Evolutionary conservation across 2,329 filamentous ascomycete species (phyloP).

Genomic region (Niveomyces coronatus): DNA sequence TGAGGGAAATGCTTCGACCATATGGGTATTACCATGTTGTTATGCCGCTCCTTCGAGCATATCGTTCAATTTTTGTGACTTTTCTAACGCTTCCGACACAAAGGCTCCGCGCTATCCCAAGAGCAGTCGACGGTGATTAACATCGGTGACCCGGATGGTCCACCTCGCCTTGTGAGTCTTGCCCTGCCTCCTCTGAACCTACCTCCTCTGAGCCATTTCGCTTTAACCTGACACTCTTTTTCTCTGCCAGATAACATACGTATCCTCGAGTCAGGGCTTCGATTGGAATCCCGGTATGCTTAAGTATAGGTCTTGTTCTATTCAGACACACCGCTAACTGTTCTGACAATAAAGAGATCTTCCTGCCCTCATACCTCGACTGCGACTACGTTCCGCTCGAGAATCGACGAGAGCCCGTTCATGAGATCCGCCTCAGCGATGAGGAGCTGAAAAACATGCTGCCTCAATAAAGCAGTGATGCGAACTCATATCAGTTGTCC

Average conservation of each 20-base stretch:
- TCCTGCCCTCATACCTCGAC: slow-evolving; percentile 68
- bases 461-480: slow-evolving; percentile 50
- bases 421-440: slow-evolving; percentile 68
- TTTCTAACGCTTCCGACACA: too few relatives aligned
- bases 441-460: slow-evolving; percentile 63
- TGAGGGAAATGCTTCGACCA: too few relatives aligned
- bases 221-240: neutral
- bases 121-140: slow-evolving; percentile 74
- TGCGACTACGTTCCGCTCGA: slow-evolving; percentile 67
- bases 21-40: too few relatives aligned
- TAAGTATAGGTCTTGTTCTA: neutral
- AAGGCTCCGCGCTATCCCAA: slow-evolving; percentile 61
- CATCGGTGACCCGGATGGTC: slow-evolving; percentile 63
- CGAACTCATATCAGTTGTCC: too few relatives aligned
- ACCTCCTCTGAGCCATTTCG: slow-evolving; percentile 20
- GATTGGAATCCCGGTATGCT: slow-evolving; percentile 66
- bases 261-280: slow-evolving; percentile 70
- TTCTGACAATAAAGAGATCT: slow-evolving; percentile 50
- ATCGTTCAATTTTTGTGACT: too few relatives aligned
- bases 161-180: slow-evolving; percentile 63
- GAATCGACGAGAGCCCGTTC: slow-evolving; percentile 63
- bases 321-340: slow-evolving; percentile 4
- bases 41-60: too few relatives aligned
- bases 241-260: slow-evolving; percentile 57
- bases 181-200: too few relatives aligned